These are phyloP conservation scores for Microsporum audouinii DNA, from an alignment of 2,329 filamentous ascomycete genomes.

Conservation along the genomic window DNA sequence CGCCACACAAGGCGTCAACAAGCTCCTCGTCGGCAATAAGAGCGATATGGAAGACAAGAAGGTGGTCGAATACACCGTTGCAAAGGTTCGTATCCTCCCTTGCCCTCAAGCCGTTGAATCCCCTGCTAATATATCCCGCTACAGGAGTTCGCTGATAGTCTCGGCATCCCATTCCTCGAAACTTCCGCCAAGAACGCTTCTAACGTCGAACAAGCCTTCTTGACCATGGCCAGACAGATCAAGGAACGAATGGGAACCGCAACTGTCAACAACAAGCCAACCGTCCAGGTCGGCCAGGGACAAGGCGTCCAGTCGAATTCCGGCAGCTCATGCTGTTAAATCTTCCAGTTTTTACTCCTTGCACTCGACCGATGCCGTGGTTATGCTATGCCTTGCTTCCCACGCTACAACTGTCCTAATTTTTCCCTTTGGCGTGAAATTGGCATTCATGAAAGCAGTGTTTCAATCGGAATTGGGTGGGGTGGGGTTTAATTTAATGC, in stretches of 20 bases:
- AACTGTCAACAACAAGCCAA: constrained; percentile 95
- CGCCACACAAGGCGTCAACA: constrained; percentile 98
- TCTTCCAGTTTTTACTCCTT: constrained; percentile 9
- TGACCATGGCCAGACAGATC: constrained; percentile 99
- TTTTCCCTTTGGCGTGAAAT: constrained; percentile 13
- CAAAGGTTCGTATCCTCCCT: constrained; percentile 60
- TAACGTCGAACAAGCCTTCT: constrained; percentile 98
- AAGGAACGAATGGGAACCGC: constrained; percentile 99
- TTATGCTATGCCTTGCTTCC: constrained; percentile 6
- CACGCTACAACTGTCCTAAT: constrained; percentile 14
- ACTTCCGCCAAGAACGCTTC: constrained; percentile 99
- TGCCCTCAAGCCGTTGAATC: neutral
- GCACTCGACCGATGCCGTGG: neutral
- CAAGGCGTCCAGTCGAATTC: constrained; percentile 84
- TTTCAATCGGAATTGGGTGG: constrained; percentile 1
- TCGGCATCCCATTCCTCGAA: constrained; percentile 98
- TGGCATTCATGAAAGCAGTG: constrained; percentile 12
- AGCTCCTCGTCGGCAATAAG: constrained; percentile 98
- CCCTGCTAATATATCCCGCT: neutral
- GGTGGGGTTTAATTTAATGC: constrained; percentile 1
- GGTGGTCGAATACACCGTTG: constrained; percentile 98
- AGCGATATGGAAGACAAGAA: constrained; percentile 99
- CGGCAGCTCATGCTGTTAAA: constrained; percentile 83
- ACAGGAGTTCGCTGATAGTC: constrained; percentile 96
- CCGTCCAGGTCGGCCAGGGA: constrained; percentile 87